phyloP scores from a whole-genome alignment of 441 rosid species.

The Breynia disticha region DNA sequence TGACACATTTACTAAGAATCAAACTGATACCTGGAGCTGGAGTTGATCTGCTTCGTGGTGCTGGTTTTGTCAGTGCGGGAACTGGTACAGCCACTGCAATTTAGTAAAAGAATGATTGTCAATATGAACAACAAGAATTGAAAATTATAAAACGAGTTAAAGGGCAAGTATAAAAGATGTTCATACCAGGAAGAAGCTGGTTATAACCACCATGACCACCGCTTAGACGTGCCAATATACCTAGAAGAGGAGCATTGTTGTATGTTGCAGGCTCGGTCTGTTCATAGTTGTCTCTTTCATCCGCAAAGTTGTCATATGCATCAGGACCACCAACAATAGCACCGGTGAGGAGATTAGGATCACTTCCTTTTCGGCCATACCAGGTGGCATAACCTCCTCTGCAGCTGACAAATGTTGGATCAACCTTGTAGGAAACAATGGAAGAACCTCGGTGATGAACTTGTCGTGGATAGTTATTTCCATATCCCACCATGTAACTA shows the following conservation, averaged over 20 bases:
- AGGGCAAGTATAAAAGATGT: background rate
- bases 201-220: conserved; percentile 67
- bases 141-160: too few relatives aligned
- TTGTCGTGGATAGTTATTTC: conserved; percentile 81
- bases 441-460: conserved; percentile 93
- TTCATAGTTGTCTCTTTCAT: conserved; percentile 85
- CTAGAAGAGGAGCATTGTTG: conserved; percentile 96
- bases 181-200: conserved; percentile 88
- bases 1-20: too few relatives aligned
- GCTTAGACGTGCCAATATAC: conserved; percentile 70
- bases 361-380: conserved; percentile 65
- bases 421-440: conserved; percentile 63
- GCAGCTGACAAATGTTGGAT: conserved; percentile 67
- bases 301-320: conserved; percentile 93
- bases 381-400: conserved; percentile 95
- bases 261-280: conserved; percentile 99
- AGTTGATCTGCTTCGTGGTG: conserved; percentile 33
- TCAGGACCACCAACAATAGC: conserved; percentile 98
- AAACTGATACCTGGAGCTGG: conserved; percentile 47
- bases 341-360: conserved; percentile 80
- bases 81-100: conserved; percentile 46
- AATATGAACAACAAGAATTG: too few relatives aligned
- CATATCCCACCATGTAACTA: conserved; percentile 96
- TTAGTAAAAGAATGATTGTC: background rate
- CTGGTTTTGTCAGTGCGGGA: conserved; percentile 38